These are phyloP conservation scores for Acacia acuminata DNA, from an alignment of 306 rosid species.

Conservation along the genomic window DNA sequence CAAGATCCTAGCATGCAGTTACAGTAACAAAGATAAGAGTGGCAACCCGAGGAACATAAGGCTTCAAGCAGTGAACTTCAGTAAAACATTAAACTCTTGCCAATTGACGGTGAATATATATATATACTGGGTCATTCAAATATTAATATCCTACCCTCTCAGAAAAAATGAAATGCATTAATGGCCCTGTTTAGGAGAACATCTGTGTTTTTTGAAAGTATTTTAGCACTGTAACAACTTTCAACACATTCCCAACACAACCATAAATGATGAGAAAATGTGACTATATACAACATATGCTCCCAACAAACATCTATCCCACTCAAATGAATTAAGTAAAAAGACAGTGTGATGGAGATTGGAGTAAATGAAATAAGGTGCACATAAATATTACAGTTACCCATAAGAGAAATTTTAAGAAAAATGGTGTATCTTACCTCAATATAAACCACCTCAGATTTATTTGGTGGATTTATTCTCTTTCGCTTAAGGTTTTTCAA, in stretches of 20 bases:
- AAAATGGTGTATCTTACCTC: conserved; percentile 53
- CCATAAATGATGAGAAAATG: conserved; percentile 3
- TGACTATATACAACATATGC: not conserved
- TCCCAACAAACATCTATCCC: not conserved
- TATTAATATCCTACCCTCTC: not conserved
- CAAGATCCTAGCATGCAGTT: conserved; percentile 54
- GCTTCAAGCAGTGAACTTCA: not conserved
- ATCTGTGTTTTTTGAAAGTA: no score
- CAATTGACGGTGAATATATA: not conserved
- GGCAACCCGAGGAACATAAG: not conserved
- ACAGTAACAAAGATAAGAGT: not conserved
- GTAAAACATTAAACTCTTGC: not conserved
- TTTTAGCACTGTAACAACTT: not conserved
- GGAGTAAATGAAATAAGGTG: not conserved
- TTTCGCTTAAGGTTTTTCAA: conserved; percentile 67
- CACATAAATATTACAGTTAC: conserved; percentile 20
- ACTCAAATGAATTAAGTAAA: not conserved
- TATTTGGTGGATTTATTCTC: conserved; percentile 52
- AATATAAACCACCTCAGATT: conserved; percentile 57
- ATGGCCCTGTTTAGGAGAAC: not conserved
- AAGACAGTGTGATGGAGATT: conserved; percentile 21
- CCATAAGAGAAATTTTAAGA: not conserved
- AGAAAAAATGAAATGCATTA: not conserved
- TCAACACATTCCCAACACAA: conserved; percentile 2
- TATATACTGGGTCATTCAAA: not conserved